Conservation (phyloP, 129 eudicot species). For the Centrapalus pauciflorus region DNA sequence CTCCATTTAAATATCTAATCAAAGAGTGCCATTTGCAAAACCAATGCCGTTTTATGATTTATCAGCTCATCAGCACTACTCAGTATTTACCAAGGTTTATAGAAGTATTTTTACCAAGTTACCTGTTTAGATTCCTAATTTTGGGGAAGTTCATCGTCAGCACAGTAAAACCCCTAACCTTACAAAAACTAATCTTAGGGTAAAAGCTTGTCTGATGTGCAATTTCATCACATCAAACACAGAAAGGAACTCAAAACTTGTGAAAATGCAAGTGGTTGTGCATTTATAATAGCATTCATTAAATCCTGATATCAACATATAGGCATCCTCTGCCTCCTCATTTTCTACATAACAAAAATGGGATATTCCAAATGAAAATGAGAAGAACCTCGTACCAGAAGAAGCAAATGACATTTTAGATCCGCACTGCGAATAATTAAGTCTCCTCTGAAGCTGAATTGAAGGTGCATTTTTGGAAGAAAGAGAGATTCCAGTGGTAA, state of each 20-base stretch:
- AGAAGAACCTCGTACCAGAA: slow-evolving; percentile 30
- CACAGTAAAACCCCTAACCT: neutral
- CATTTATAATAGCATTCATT: neutral
- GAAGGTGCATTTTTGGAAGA: slow-evolving; percentile 13
- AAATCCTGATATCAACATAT: neutral
- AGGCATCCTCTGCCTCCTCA: neutral
- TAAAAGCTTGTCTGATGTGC: neutral
- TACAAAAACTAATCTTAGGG: neutral
- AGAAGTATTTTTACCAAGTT: neutral
- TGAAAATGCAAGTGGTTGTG: neutral
- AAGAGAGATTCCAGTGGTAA: slow-evolving; percentile 18
- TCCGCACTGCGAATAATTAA: slow-evolving; percentile 33
- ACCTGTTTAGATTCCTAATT: neutral
- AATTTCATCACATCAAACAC: neutral
- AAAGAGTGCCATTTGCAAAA: neutral
- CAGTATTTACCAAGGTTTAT: neutral
- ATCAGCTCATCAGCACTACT: too few relatives aligned
- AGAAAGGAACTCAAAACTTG: neutral
- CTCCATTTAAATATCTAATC: too few relatives aligned
- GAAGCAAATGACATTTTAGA: slow-evolving; percentile 39
- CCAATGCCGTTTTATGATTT: neutral
- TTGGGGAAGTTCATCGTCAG: neutral
- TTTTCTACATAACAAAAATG: neutral
- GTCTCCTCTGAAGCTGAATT: slow-evolving; percentile 24
- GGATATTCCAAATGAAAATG: neutral